Evolutionary conservation across 495 filamentous ascomycete genomes (phyloP).

Genomic region (Penicillium riverlandense): DNA sequence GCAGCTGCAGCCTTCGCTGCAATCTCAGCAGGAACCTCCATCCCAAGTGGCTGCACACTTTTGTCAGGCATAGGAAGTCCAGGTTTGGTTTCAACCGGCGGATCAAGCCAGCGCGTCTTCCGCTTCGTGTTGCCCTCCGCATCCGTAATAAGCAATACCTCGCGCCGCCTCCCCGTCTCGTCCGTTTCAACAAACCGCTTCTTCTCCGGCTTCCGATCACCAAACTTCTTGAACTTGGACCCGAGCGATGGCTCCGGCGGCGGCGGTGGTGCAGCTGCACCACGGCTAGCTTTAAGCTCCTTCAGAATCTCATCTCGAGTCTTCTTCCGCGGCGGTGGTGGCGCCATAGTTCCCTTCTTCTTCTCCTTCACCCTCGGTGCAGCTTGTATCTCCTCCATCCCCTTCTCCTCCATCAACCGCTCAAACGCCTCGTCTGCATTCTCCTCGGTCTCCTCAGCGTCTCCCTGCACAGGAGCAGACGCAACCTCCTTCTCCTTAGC

Average conservation of each 20-base stretch:
- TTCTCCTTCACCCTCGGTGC: conserved; percentile 46
- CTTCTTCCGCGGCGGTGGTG: conserved; percentile 56
- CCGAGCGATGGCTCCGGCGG: conserved; percentile 53
- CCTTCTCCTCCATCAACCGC: conserved; percentile 54
- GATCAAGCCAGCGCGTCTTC: conserved; percentile 56
- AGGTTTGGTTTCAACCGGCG: conserved; percentile 31
- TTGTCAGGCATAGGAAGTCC: conserved; percentile 60
- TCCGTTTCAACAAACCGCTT: conserved; percentile 70
- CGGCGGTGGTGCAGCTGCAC: conserved; percentile 47
- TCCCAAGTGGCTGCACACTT: conserved; percentile 60
- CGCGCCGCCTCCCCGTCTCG: conserved; percentile 55
- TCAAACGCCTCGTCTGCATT: conserved; percentile 77
- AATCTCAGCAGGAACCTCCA: conserved; percentile 63
- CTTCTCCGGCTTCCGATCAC: conserved; percentile 47
- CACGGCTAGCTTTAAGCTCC: conserved; percentile 68
- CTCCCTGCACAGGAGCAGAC: neutral
- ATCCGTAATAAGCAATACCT: conserved; percentile 80
- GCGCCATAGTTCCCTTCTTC: conserved; percentile 74
- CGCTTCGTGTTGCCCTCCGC: conserved; percentile 82
- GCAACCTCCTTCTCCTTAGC: conserved; percentile 12
- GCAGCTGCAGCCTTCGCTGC: conserved; percentile 26
- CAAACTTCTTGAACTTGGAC: conserved; percentile 76
- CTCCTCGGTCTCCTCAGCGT: conserved; percentile 8
- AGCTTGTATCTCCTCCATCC: conserved; percentile 44
- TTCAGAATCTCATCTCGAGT: conserved; percentile 78